Conservation (phyloP, 1,139 yeast species). For the Magnusiomyces paraingens region DNA sequence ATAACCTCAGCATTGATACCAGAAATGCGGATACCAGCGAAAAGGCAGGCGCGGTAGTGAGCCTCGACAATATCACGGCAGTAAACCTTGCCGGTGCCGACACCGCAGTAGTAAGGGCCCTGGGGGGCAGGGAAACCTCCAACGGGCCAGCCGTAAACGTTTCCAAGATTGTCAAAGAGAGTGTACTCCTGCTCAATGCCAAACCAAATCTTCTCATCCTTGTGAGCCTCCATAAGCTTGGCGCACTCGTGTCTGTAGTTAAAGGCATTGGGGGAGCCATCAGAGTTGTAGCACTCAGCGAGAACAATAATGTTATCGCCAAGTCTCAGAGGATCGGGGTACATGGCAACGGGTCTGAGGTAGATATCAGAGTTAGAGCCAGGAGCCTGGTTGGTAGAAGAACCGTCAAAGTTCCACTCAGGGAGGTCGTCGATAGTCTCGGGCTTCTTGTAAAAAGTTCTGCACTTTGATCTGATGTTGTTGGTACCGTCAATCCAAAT, state of each 20-base stretch:
- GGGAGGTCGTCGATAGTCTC: constrained; percentile 79
- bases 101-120: constrained; percentile 99
- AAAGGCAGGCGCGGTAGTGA: constrained; percentile 95
- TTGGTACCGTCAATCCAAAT: constrained; percentile 97
- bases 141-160: constrained; percentile 97
- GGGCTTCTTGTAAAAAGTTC: constrained; percentile 68
- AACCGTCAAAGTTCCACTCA: constrained; percentile 99
- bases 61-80: constrained; percentile 99
- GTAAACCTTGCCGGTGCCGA: constrained; percentile 96
- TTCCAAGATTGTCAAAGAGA: constrained; percentile 81
- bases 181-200: constrained; percentile 99
- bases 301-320: constrained; percentile 95
- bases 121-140: constrained; percentile 99
- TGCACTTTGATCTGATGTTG: constrained; percentile 88
- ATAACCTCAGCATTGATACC: constrained; percentile 99
- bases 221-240: constrained; percentile 91
- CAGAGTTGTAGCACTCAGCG: constrained; percentile 97
- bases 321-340: constrained; percentile 95
- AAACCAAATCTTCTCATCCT: constrained; percentile 83
- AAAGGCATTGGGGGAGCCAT: constrained; percentile 97
- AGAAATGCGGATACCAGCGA: constrained; percentile 81
- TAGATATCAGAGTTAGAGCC: constrained; percentile 95
- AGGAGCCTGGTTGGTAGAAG: constrained; percentile 98
- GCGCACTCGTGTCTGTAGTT: constrained; percentile 98
- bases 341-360: constrained; percentile 87